A percentile compares a stretch with the other conserved stretches of the same genome.
Evolutionary conservation across 345 rosid genomes (phyloP).

Genomic region (Eutrema japonicum): DNA sequence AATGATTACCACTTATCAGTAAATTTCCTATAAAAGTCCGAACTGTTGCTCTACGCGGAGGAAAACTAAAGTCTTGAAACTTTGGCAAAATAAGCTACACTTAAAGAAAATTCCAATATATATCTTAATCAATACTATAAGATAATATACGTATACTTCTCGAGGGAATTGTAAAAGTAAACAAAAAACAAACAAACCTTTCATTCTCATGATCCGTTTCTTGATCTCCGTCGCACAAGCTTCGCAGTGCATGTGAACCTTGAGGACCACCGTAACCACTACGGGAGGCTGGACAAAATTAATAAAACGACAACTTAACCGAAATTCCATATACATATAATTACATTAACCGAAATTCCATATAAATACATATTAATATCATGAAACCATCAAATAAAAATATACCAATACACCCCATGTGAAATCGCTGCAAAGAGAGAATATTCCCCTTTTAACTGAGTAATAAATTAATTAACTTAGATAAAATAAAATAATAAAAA

Average conservation of each 20-base stretch:
- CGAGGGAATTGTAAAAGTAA: background rate
- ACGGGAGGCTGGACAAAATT: conserved; percentile 56
- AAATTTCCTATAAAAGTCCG: background rate
- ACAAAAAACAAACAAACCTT: conserved; percentile 53
- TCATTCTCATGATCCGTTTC: conserved; percentile 87
- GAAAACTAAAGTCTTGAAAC: background rate
- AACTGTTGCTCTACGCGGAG: background rate
- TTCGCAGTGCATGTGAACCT: conserved; percentile 93
- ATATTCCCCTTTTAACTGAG: conserved; percentile 31
- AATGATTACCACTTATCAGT: conserved; percentile 18
- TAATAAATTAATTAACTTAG: background rate
- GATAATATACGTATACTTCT: background rate
- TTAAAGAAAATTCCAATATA: background rate
- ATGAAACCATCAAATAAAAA: background rate
- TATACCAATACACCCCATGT: conserved; percentile 42
- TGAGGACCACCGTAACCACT: conserved; percentile 67
- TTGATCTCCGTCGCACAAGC: conserved; percentile 86
- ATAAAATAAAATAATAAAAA: background rate
- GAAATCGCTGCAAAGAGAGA: conserved; percentile 40
- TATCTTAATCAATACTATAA: background rate
- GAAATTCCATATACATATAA: background rate
- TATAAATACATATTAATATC: background rate
- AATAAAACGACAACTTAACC: conserved; percentile 4
- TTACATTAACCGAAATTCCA: background rate
- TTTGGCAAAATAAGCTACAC: background rate